Conservation (phyloP, 495 filamentous ascomycete species). For the Rhypophila decipiens region DNA sequence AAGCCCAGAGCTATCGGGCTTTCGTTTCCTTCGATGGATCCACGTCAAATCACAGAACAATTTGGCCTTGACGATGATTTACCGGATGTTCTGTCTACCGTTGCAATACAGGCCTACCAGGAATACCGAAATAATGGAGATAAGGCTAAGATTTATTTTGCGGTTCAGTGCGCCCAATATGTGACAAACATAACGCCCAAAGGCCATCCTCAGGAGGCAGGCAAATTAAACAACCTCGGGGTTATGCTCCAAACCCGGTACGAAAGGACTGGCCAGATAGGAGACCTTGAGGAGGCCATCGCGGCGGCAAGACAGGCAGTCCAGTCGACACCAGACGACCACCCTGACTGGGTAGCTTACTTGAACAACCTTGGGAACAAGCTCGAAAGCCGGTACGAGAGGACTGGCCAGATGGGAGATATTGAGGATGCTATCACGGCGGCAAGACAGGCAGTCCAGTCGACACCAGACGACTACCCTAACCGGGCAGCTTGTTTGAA, state of each 20-base stretch:
- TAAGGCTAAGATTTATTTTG: no score
- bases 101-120: no score
- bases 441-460: neutral
- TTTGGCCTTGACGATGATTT: no score
- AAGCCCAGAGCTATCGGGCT: no score
- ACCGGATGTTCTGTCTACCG: no score
- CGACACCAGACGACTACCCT: neutral
- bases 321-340: neutral
- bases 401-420: neutral
- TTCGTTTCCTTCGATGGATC: no score
- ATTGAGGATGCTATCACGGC: neutral
- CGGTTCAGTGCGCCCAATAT: no score
- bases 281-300: neutral
- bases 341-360: neutral
- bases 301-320: neutral
- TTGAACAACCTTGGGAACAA: constrained; percentile 1
- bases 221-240: constrained; percentile 1
- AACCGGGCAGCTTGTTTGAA: neutral
- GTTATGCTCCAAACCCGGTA: neutral
- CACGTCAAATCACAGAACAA: no score
- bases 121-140: no score
- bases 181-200: no score
- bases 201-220: constrained; percentile 1
- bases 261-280: neutral
- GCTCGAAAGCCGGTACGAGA: neutral